phyloP scores from a whole-genome alignment of 192 early-diverging fungal genomes.

The Thamnidium elegans region DNA sequence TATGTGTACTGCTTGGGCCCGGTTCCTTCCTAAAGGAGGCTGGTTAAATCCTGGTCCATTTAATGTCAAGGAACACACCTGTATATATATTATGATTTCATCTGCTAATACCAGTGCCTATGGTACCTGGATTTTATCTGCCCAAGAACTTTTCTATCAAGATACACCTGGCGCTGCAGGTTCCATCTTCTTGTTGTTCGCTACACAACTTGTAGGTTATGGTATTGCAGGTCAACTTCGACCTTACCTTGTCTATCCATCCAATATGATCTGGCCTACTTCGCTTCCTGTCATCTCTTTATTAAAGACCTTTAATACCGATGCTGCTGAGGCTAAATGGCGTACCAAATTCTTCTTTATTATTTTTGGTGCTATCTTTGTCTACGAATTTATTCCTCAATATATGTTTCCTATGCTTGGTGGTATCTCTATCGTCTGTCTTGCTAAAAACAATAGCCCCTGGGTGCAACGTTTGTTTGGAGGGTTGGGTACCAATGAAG shows the following conservation, averaged over 20 bases:
- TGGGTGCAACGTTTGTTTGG: slow-evolving; percentile 8
- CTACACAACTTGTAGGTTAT: slow-evolving; percentile 54
- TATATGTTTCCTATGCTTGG: slow-evolving; percentile 38
- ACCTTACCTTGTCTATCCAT: slow-evolving; percentile 50
- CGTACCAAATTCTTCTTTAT: slow-evolving; percentile 30
- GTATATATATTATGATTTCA: slow-evolving; percentile 57
- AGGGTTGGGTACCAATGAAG: too few relatives aligned
- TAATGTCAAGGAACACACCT: slow-evolving; percentile 34
- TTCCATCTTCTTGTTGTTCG: slow-evolving; percentile 35
- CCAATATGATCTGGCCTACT: slow-evolving; percentile 54
- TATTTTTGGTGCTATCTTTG: slow-evolving; percentile 24
- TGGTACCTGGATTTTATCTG: slow-evolving; percentile 69
- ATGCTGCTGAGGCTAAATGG: slow-evolving; percentile 12
- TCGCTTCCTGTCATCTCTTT: slow-evolving; percentile 46
- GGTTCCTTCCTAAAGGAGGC: slow-evolving; percentile 47
- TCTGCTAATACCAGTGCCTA: slow-evolving; percentile 64
- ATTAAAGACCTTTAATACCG: slow-evolving; percentile 37
- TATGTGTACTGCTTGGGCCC: slow-evolving; percentile 59
- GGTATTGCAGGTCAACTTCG: slow-evolving; percentile 51
- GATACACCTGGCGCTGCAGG: slow-evolving; percentile 49
- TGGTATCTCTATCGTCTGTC: slow-evolving; percentile 38
- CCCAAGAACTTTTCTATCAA: slow-evolving; percentile 65
- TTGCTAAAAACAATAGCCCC: slow-evolving; percentile 24
- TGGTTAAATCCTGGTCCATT: slow-evolving; percentile 44
- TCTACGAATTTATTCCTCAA: slow-evolving; percentile 39